These are phyloP conservation scores for Coemansia sp. DNA, from an alignment of 192 early-diverging fungal species.

Conservation along the genomic window DNA sequence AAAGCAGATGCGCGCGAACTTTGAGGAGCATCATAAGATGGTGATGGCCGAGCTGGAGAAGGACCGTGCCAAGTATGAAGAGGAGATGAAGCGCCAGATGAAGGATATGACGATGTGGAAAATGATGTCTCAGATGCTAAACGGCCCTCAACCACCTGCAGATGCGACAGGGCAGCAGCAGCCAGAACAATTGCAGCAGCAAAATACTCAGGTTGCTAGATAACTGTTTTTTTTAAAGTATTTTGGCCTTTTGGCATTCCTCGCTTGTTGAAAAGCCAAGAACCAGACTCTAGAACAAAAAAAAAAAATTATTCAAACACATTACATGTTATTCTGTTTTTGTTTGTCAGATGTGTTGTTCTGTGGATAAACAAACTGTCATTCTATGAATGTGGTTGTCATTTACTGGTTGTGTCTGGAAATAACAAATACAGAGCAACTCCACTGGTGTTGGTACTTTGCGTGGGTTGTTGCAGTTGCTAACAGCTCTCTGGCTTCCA, in stretches of 20 bases:
- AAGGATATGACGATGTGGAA: slow-evolving; percentile 92
- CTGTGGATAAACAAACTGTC: too few species aligned
- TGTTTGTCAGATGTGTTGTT: too few species aligned
- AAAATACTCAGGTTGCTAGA: background rate
- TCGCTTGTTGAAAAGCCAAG: background rate
- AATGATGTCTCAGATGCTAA: slow-evolving; percentile 57
- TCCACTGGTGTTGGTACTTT: too few species aligned
- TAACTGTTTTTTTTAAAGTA: background rate
- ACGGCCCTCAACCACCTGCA: slow-evolving; percentile 11
- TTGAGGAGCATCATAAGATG: slow-evolving; percentile 68
- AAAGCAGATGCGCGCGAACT: slow-evolving; percentile 58
- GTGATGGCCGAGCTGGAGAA: slow-evolving; percentile 67
- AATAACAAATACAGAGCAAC: too few species aligned
- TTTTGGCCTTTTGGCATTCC: background rate
- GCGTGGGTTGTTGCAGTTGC: too few species aligned
- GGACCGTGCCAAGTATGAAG: slow-evolving; percentile 67
- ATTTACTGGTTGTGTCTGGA: too few species aligned
- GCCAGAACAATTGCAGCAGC: background rate
- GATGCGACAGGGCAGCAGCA: background rate
- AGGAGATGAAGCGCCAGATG: slow-evolving; percentile 75
- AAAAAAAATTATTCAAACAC: background rate
- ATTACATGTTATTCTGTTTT: background rate
- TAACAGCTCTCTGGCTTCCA: too few species aligned
- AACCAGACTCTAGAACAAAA: background rate
- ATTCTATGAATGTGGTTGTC: too few species aligned